Evolutionary conservation across 2,329 filamentous ascomycete species (phyloP), one percentile per base, ranked within the genome.

Genomic region (Colletotrichum sp.): DNA sequence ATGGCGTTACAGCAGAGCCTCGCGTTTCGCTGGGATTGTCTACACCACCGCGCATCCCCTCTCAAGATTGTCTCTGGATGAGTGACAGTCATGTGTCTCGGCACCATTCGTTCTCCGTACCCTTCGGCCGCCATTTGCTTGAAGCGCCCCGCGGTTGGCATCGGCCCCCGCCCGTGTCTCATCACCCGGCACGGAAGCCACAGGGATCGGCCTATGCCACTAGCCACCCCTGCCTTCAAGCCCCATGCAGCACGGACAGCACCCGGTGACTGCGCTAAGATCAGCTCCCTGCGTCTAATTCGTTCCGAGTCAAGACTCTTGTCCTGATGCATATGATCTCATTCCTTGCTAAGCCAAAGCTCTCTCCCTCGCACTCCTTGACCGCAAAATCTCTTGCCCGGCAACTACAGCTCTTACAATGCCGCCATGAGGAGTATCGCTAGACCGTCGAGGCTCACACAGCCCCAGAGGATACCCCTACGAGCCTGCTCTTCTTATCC

Each of bases 381-480:
- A 63, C 62, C 55, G 69, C 62, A 68, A 76, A 28, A 21, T 32
- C 16, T 24, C n/a, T 21, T 32, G n/a, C 30, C 28, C 18, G n/a
- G n/a, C 10, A 63, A 36, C 44, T 26, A 62, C 55, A 49, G 36
- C 16, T 30, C 49, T 62, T 62, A 76, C 78, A 80, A 90, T 89
- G 88, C 86, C 85, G 85, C 84, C 82, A 90, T 90, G 88, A 89
- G 82, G 79, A 77, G 74, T 78, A 78, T 84, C 76, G 68, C 79
- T 71, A 81, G 83, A 83, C 85, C 85, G 83, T 84, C 85, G 83
- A 83, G 85, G 84, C 83, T 82, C 78, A 78, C 82, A 21, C 69
- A 76, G 78, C 77, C 78, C 75, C 73, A 76, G 55, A 81, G 75
- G 67, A 75, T 39, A 70, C 34, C 55, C 36, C 24, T 44, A 12